phyloP scores from a whole-genome alignment of 2,329 filamentous ascomycete genomes.

The Talaromyces marneffei region DNA sequence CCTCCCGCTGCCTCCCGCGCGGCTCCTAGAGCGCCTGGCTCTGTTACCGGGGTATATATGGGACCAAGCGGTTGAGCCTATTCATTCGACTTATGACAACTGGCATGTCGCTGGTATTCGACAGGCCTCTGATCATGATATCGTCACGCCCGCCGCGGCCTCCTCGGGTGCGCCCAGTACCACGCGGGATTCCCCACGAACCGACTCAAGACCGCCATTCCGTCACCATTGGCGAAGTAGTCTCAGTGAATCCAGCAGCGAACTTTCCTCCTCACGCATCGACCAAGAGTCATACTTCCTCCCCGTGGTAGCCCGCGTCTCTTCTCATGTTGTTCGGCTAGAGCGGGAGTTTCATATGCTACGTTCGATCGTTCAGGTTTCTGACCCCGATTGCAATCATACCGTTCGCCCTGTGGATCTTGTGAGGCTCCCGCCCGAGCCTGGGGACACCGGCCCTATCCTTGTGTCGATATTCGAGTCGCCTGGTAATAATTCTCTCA shows the following conservation, averaged over 20 bases:
- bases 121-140: constrained; percentile 48
- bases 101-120: constrained; percentile 67
- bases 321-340: constrained; percentile 72
- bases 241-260: constrained; percentile 46
- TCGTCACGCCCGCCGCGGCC: constrained; percentile 44
- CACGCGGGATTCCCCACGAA: constrained; percentile 38
- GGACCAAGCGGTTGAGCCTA: constrained; percentile 56
- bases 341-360: constrained; percentile 83
- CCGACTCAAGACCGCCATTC: constrained; percentile 36
- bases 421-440: constrained; percentile 61
- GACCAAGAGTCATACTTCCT: constrained; percentile 45
- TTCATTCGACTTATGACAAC: constrained; percentile 70
- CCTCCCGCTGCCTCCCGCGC: constrained; percentile 54
- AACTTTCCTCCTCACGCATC: constrained; percentile 34
- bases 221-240: constrained; percentile 46
- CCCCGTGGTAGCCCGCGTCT: constrained; percentile 73
- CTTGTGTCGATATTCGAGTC: constrained; percentile 76
- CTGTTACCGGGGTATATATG: constrained; percentile 70
- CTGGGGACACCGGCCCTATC: constrained; percentile 64
- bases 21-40: constrained; percentile 66
- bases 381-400: constrained; percentile 67
- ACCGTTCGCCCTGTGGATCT: constrained; percentile 78
- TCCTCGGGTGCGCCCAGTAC: constrained; percentile 41
- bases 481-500: constrained; percentile 67
- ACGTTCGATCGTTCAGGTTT: constrained; percentile 63